Evolutionary conservation across 2,329 filamentous ascomycete genomes (phyloP).

Genomic region (Ascochyta viciae-villosae): DNA sequence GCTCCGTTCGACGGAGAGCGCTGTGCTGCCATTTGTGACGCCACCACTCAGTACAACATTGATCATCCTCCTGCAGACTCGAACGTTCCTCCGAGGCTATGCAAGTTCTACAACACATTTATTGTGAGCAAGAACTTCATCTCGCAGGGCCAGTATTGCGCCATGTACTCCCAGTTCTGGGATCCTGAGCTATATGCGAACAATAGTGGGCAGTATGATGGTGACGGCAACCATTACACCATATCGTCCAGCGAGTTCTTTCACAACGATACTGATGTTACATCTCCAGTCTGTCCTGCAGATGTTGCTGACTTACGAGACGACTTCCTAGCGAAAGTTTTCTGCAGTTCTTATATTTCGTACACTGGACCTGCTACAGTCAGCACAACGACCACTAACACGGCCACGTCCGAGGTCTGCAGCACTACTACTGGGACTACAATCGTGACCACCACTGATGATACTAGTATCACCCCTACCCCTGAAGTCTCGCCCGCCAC

Average conservation of each 20-base stretch:
- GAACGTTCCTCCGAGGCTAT: conserved; percentile 11
- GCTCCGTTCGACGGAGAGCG: not conserved
- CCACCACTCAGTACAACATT: not conserved
- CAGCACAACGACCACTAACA: not conserved
- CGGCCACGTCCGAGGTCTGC: not conserved
- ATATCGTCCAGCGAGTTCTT: conserved; percentile 6
- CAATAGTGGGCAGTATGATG: conserved; percentile 1
- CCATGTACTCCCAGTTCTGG: conserved; percentile 22
- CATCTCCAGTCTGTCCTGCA: not conserved
- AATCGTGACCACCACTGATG: not conserved
- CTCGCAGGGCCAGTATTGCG: conserved; percentile 42
- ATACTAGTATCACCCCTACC: no score
- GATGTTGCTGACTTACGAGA: not conserved
- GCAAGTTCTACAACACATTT: conserved; percentile 45
- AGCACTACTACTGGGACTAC: not conserved
- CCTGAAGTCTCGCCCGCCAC: no score
- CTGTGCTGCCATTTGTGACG: conserved; percentile 1
- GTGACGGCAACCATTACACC: conserved; percentile 1
- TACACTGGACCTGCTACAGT: not conserved
- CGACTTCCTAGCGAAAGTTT: not conserved
- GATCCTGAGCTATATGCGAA: not conserved
- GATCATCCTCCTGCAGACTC: not conserved
- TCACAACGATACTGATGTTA: not conserved
- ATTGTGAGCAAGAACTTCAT: conserved; percentile 35
- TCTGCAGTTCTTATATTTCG: conserved; percentile 2